A percentile compares a stretch with the other conserved stretches of the same genome.
phyloP scores from a whole-genome alignment of 2,329 filamentous ascomycete genomes.

The Pyricularia pennisetigena region DNA sequence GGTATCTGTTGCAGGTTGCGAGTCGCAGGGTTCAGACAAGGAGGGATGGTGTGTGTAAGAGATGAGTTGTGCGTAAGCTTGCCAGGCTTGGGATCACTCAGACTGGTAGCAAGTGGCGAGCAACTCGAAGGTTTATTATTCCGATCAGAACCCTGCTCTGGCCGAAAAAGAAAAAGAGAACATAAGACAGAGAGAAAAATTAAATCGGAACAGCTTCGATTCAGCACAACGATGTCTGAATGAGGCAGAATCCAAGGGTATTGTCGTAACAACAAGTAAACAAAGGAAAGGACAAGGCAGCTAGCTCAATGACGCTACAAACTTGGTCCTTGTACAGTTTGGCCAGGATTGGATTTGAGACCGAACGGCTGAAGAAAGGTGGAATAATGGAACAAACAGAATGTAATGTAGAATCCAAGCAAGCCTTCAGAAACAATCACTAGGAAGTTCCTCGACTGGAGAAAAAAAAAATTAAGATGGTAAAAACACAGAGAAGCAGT shows the following conservation, averaged over 20 bases:
- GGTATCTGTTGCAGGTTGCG: background rate
- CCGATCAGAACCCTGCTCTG: background rate
- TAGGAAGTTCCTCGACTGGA: background rate
- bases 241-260: background rate
- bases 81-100: background rate
- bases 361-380: background rate
- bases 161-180: background rate
- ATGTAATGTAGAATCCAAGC: background rate
- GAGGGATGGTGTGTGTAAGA: background rate
- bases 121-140: background rate
- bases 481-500: background rate
- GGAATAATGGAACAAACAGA: background rate
- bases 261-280: background rate
- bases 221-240: background rate
- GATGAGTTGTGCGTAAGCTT: background rate
- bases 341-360: background rate
- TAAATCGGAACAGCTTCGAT: background rate
- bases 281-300: background rate
- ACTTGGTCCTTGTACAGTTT: background rate
- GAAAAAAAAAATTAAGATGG: background rate
- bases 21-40: background rate
- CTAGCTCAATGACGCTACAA: background rate
- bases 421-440: background rate
- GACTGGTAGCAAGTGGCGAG: background rate
- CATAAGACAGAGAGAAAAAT: background rate